phyloP scores from a whole-genome alignment of 306 rosid genomes.

The Trifolium dubium region DNA sequence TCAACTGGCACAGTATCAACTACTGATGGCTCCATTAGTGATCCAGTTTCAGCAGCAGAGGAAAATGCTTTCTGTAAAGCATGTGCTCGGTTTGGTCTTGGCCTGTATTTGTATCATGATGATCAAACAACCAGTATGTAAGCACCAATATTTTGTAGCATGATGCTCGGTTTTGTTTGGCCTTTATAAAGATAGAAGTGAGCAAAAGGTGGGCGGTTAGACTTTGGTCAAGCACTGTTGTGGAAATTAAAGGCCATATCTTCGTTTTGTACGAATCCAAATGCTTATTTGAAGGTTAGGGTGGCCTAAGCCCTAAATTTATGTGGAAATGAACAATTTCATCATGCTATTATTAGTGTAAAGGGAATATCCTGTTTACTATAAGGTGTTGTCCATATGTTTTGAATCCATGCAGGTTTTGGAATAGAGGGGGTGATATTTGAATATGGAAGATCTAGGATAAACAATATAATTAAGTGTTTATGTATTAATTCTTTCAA shows the following conservation, averaged over 20 bases:
- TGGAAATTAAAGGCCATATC: slow-evolving; percentile 35
- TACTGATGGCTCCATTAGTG: slow-evolving; percentile 51
- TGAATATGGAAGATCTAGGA: background rate
- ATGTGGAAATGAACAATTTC: slow-evolving; percentile 18
- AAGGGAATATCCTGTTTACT: too few species aligned
- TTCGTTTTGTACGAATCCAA: slow-evolving; percentile 28
- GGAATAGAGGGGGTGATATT: background rate
- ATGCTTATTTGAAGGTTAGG: slow-evolving; percentile 33
- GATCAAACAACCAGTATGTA: slow-evolving; percentile 48
- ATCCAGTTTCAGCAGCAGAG: slow-evolving; percentile 96
- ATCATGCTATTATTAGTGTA: background rate
- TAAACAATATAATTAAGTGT: background rate
- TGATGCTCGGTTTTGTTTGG: too few species aligned
- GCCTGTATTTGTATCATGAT: slow-evolving; percentile 89
- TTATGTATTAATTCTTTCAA: background rate
- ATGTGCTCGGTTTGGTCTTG: slow-evolving; percentile 98
- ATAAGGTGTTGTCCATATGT: background rate
- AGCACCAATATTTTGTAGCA: slow-evolving; percentile 25
- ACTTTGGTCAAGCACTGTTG: slow-evolving; percentile 22
- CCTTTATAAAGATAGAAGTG: slow-evolving; percentile 39
- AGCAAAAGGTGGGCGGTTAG: slow-evolving; percentile 8
- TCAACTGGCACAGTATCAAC: slow-evolving; percentile 85
- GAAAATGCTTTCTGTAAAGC: slow-evolving; percentile 96
- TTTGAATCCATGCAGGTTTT: background rate
- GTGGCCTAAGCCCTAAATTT: slow-evolving; percentile 4